Percentiles rank a stretch among this genome's conserved stretches.
Conservation (phyloP, 2,329 filamentous ascomycete genomes). For the Exserohilum turcica region DNA sequence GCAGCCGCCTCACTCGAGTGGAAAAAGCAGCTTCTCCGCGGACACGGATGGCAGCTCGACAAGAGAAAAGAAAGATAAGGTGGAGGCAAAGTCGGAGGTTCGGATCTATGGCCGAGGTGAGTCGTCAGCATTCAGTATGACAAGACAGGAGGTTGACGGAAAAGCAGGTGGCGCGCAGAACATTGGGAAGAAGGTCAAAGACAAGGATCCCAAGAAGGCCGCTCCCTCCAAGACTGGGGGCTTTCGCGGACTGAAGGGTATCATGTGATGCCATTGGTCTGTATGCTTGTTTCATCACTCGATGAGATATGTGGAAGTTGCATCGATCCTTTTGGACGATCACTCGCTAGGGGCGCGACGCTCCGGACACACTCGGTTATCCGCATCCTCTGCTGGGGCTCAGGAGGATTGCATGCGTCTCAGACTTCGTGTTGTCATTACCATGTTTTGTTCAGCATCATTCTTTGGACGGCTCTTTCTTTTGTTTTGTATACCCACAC, state of each 20-base stretch:
- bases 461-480: neutral
- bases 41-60: slow-evolving; percentile 45
- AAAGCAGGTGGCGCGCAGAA: slow-evolving; percentile 58
- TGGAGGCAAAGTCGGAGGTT: slow-evolving; percentile 55
- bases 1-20: slow-evolving; percentile 37
- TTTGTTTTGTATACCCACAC: slow-evolving; percentile 1
- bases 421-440: slow-evolving; percentile 1
- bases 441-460: neutral
- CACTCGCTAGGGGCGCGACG: neutral
- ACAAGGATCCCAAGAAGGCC: slow-evolving; percentile 53
- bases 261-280: slow-evolving; percentile 32
- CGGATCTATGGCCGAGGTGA: slow-evolving; percentile 62
- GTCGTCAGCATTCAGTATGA: slow-evolving; percentile 24
- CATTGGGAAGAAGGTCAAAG: slow-evolving; percentile 59
- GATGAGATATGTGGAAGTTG: slow-evolving; percentile 3
- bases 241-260: slow-evolving; percentile 49
- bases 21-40: slow-evolving; percentile 50
- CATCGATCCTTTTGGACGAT: neutral
- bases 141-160: slow-evolving; percentile 40
- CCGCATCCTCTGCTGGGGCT: neutral
- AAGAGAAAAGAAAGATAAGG: slow-evolving; percentile 51
- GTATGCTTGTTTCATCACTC: neutral
- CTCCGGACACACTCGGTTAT: slow-evolving; percentile 4
- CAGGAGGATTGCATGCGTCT: neutral
- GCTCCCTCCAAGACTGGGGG: slow-evolving; percentile 49